A percentile compares a stretch with the other conserved stretches of the same genome.
Conservation (phyloP, 2,329 filamentous ascomycete species). For the Paecilomyces formosus region DNA sequence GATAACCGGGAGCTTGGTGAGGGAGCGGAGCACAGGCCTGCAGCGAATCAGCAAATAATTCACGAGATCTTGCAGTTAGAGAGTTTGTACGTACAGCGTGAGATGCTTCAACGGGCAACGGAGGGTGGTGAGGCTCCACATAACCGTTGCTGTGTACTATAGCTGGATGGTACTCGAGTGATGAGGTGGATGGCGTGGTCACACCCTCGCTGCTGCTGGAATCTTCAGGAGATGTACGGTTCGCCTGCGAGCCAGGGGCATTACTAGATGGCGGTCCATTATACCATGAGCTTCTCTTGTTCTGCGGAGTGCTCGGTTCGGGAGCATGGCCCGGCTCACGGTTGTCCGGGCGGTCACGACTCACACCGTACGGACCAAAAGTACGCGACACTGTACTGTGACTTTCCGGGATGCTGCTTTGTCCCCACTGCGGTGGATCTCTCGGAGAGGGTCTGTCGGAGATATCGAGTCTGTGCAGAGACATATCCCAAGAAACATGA, state of each 20-base stretch:
- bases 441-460: slow-evolving; percentile 26
- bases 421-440: slow-evolving; percentile 35
- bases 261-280: slow-evolving; percentile 22
- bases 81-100: slow-evolving; percentile 30
- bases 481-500: slow-evolving; percentile 44
- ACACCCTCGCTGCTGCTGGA: slow-evolving; percentile 44
- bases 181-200: slow-evolving; percentile 39
- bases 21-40: slow-evolving; percentile 26
- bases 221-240: slow-evolving; percentile 40
- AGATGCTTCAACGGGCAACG: slow-evolving; percentile 26
- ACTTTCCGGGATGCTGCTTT: slow-evolving; percentile 35
- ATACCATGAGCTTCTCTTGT: slow-evolving; percentile 27
- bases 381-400: slow-evolving; percentile 28
- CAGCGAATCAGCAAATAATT: slow-evolving; percentile 12
- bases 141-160: slow-evolving; percentile 43
- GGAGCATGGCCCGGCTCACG: slow-evolving; percentile 15
- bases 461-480: slow-evolving; percentile 37
- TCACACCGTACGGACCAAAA: slow-evolving; percentile 8
- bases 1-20: slow-evolving; percentile 22
- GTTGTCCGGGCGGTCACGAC: slow-evolving; percentile 19
- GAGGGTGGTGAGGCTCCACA: slow-evolving; percentile 35
- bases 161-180: slow-evolving; percentile 41
- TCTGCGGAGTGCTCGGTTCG: slow-evolving; percentile 13
- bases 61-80: not conserved
- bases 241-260: slow-evolving; percentile 20